Base-by-base conservation (phyloP, 129 eudicot genomes). In the Centrapalus pauciflorus region DNA sequence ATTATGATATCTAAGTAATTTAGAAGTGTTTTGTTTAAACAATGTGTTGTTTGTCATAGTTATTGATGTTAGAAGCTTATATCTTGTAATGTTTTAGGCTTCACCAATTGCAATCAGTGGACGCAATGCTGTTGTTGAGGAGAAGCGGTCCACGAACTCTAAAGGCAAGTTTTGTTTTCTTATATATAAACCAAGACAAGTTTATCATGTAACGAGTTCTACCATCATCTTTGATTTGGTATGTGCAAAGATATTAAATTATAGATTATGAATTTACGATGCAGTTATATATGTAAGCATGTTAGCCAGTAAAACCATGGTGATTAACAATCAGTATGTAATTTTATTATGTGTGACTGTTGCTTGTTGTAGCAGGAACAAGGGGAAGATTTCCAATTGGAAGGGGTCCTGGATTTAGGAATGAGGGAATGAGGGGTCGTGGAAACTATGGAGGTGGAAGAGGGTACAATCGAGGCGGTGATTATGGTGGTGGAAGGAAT, bases 351-450 rank as follows among this genome's bases (percentile, higher is more conserved):
- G 52, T 46, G 11, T 45, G 24, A n/a, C n/a, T n/a, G n/a, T n/a
- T 46, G 52, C 17, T 46, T 24, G 24, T 16, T 61, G 41, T 16
- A 79, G 78, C 79, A 24, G 89, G 83, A 64, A 60, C 26, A 21
- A 77, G 95, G 33, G 96, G 95, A 64, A 80, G 98, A 26, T 88
- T 77, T 55, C 83, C 77, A 41, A 41, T 75, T 10, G 96, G 86
- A 29, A 82, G 99, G 49, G 89, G 88, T 8, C 56, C 70, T 25
- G 96, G 95, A 11, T 93, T 72, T 70, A 76, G 95, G 73, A 80
- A 77, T 25, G 99, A 89, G 13, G 95, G 95, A 19, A 32, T 40
- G 29, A 74, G 98, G 76, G 96, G 92, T 0, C 95, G 96, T 40
- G 96, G 89, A 60, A 78, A 55, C 82, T 89, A 77, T 56, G 73